A percentile compares a stretch with the other conserved stretches of the same genome.
Conservation (phyloP, 225 moss, liverwort and hornwort species). For the Sphagnum tenellum region DNA sequence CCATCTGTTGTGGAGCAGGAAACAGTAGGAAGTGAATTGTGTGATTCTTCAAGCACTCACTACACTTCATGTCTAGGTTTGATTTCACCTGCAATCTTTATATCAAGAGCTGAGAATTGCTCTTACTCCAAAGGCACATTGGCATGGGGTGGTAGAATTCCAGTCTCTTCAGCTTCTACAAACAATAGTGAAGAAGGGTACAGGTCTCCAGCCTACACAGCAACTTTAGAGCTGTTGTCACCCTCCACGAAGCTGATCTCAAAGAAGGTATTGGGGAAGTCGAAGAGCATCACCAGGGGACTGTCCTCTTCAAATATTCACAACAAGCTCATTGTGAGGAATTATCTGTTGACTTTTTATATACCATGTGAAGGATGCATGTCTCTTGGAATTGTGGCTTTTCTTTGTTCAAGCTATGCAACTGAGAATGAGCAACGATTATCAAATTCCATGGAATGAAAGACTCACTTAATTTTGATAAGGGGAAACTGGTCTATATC, state of each 20-base stretch:
- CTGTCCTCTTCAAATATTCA: slow-evolving; percentile 13
- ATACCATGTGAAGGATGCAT: no score
- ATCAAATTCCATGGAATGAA: no score
- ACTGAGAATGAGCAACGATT: no score
- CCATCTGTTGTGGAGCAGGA: slow-evolving; percentile 25
- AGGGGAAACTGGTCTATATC: no score
- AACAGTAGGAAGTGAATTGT: slow-evolving; percentile 26
- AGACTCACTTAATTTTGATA: no score
- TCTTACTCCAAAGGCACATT: slow-evolving; percentile 3
- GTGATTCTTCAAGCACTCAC: slow-evolving; percentile 25
- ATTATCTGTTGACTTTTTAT: no score
- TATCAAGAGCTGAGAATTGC: slow-evolving; percentile 11
- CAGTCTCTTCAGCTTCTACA: slow-evolving; percentile 13
- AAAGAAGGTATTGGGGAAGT: slow-evolving; percentile 15
- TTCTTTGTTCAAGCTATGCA: no score
- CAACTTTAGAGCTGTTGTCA: slow-evolving; percentile 45
- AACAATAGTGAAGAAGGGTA: slow-evolving; percentile 28
- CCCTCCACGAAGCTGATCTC: slow-evolving; percentile 33
- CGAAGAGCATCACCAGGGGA: slow-evolving; percentile 17
- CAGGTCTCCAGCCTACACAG: slow-evolving; percentile 47
- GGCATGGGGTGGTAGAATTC: slow-evolving; percentile 20
- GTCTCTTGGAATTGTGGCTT: no score
- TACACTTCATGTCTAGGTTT: slow-evolving; percentile 30
- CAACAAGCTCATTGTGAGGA: no score
- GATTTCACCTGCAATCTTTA: slow-evolving; percentile 24